A percentile compares a stretch with the other conserved stretches of the same genome.
phyloP scores from a whole-genome alignment of 2,329 filamentous ascomycete species.

The Pestalotiopsis fici region DNA sequence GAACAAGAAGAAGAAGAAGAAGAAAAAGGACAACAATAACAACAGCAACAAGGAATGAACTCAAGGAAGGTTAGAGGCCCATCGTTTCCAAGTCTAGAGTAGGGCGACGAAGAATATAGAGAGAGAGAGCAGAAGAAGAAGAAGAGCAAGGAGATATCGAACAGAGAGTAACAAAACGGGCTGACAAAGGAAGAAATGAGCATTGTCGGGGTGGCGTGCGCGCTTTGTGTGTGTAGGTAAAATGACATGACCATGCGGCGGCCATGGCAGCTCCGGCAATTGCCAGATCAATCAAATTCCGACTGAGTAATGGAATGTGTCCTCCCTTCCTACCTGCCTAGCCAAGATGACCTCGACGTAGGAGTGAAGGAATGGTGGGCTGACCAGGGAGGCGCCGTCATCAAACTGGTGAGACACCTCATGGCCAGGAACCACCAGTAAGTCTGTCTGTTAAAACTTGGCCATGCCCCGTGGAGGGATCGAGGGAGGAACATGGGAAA shows the following conservation, averaged over 20 bases:
- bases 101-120: constrained; percentile 7
- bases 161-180: constrained; percentile 7
- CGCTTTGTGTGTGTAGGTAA: constrained; percentile 11
- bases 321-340: constrained; percentile 7
- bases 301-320: constrained; percentile 18
- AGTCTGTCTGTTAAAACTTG: not conserved
- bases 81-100: not conserved
- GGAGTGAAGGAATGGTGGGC: constrained; percentile 24
- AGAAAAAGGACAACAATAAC: no score
- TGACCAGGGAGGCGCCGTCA: constrained; percentile 18
- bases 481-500: not conserved
- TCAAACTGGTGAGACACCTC: constrained; percentile 8
- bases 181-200: constrained; percentile 10
- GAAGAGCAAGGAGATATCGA: no score
- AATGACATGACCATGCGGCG: constrained; percentile 8
- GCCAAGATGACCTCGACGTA: constrained; percentile 7
- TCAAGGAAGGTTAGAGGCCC: not conserved
- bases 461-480: not conserved
- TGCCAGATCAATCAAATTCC: not conserved
- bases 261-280: not conserved
- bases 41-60: not conserved
- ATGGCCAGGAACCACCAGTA: not conserved
- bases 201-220: constrained; percentile 20
- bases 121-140: constrained; percentile 4
- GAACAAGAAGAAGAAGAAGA: constrained; percentile 18